A percentile compares a stretch with the other conserved stretches of the same genome.
These are phyloP conservation scores for Kwoniella europaea DNA, from an alignment of 768 basidiomycete species.

Conservation along the genomic window DNA sequence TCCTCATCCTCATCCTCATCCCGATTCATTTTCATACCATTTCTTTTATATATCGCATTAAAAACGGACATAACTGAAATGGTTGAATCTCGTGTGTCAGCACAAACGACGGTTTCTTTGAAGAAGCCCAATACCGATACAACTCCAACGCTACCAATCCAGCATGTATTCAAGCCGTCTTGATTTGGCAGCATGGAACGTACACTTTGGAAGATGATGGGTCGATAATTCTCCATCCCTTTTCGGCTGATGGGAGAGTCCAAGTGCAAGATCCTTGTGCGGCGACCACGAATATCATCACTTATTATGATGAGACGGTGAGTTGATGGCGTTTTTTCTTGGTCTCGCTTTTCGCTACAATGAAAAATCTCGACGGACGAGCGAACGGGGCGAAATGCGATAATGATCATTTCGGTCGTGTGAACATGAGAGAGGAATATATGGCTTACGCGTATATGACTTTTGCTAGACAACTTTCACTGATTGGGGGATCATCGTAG, in stretches of 20 bases:
- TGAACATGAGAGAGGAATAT: too few species aligned
- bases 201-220: constrained; percentile 74
- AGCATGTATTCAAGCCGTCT: constrained; percentile 83
- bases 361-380: too few species aligned
- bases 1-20: too few species aligned
- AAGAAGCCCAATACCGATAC: constrained; percentile 90
- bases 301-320: constrained; percentile 79
- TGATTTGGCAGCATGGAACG: constrained; percentile 88
- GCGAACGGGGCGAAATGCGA: too few species aligned
- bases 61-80: too few species aligned
- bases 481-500: constrained; percentile 75
- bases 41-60: too few species aligned
- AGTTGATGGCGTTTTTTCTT: constrained; percentile 7
- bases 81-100: constrained; percentile 57
- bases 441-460: not conserved
- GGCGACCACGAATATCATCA: constrained; percentile 83
- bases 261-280: constrained; percentile 94
- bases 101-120: constrained; percentile 76
- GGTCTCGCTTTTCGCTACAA: too few species aligned
- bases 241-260: constrained; percentile 79
- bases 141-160: constrained; percentile 81
- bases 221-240: constrained; percentile 74
- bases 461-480: constrained; percentile 47
- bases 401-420: too few species aligned
- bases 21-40: too few species aligned